Percentiles rank a stretch among this genome's conserved stretches.
Conservation (phyloP, 164 flowering plant genomes). For the Aristolochia californica region DNA sequence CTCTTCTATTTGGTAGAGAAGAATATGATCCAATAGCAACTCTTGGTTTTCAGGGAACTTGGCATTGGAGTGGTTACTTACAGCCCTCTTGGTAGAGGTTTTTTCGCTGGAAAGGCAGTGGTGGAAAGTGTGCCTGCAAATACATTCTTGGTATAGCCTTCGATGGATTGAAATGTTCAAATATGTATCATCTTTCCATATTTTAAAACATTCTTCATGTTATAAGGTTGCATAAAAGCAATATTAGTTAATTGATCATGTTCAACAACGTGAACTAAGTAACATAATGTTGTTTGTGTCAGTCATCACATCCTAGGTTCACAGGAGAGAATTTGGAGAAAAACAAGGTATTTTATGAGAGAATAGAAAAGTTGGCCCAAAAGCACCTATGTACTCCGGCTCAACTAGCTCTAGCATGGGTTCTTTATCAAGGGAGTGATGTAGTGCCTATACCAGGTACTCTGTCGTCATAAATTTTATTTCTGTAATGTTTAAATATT, state of each 20-base stretch:
- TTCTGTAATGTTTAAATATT: neutral
- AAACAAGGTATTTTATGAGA: slow-evolving; percentile 18
- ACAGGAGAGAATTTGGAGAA: slow-evolving; percentile 20
- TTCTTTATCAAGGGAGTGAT: slow-evolving; percentile 27
- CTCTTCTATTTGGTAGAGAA: too few species aligned
- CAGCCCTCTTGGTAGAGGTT: slow-evolving; percentile 42
- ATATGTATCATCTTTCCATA: too few species aligned
- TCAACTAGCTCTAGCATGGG: slow-evolving; percentile 30
- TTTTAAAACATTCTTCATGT: too few species aligned
- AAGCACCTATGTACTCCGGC: slow-evolving; percentile 24
- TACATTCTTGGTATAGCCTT: slow-evolving; percentile 14
- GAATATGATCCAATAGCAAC: too few species aligned
- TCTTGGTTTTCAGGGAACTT: slow-evolving; percentile 33
- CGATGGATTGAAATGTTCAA: too few species aligned
- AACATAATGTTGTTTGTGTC: neutral
- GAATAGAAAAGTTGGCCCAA: slow-evolving; percentile 16
- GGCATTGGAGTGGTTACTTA: slow-evolving; percentile 36
- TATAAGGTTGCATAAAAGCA: too few species aligned
- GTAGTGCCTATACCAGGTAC: slow-evolving; percentile 32
- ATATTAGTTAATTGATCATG: too few species aligned
- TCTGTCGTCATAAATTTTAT: neutral
- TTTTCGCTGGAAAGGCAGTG: slow-evolving; percentile 31
- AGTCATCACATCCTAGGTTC: slow-evolving; percentile 24
- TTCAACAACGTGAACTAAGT: too few species aligned
- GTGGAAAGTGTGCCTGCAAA: slow-evolving; percentile 18